Conservation (phyloP, 2,329 filamentous ascomycete genomes). For the Colletotrichum sp. region DNA sequence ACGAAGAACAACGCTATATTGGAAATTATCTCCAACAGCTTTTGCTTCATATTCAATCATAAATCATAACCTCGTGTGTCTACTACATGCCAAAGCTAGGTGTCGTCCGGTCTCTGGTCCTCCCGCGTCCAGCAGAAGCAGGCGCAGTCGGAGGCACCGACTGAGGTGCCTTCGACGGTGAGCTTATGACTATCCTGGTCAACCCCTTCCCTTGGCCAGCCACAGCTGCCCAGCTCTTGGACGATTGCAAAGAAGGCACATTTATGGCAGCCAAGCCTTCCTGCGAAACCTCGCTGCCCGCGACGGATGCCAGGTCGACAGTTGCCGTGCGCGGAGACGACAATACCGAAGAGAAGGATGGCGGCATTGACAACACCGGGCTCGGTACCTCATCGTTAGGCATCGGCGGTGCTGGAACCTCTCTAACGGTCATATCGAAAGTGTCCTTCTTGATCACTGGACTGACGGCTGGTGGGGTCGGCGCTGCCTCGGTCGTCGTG, state of each 20-base stretch:
- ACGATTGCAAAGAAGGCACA: slow-evolving; percentile 37
- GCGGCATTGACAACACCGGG: slow-evolving; percentile 29
- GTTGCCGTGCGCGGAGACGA: slow-evolving; percentile 34
- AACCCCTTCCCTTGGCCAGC: slow-evolving; percentile 25
- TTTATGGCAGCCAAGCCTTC: slow-evolving; percentile 21
- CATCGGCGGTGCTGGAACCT: background rate
- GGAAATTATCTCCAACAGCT: background rate
- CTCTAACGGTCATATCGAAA: background rate
- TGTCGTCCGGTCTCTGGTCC: background rate
- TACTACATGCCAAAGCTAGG: background rate
- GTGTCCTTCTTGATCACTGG: slow-evolving; percentile 27
- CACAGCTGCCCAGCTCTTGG: slow-evolving; percentile 47
- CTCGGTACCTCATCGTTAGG: slow-evolving; percentile 24
- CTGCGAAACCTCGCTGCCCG: background rate
- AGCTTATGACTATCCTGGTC: background rate
- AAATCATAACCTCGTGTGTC: background rate
- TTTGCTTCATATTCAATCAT: background rate
- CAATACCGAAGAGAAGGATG: slow-evolving; percentile 27
- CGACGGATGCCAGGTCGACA: background rate
- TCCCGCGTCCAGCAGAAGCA: background rate
- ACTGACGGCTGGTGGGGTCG: slow-evolving; percentile 34
- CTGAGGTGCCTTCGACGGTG: background rate
- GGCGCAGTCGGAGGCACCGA: background rate
- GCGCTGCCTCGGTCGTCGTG: slow-evolving; percentile 26
- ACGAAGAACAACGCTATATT: accelerated